A percentile compares a stretch with the other conserved stretches of the same genome.
Evolutionary conservation across 441 rosid genomes (phyloP).

Genomic region (Capsella rubella): DNA sequence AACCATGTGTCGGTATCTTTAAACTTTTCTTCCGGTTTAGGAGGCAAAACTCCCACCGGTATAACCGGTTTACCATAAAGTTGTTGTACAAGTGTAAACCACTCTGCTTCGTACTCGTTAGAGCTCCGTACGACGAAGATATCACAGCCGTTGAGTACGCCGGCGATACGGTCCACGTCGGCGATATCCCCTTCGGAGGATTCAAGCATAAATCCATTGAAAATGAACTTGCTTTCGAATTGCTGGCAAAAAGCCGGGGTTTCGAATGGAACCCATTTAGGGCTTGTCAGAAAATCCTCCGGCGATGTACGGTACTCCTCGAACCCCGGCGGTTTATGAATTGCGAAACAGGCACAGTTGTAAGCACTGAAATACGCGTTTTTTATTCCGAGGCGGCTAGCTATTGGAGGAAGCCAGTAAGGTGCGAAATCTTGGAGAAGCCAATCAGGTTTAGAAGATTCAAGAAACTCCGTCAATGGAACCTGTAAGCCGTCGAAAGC

Average conservation of each 20-base stretch:
- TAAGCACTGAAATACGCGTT: slow-evolving; percentile 8
- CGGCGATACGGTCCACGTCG: slow-evolving; percentile 3
- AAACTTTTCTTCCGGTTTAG: background rate
- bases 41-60: slow-evolving; percentile 54
- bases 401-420: slow-evolving; percentile 49
- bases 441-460: slow-evolving; percentile 47
- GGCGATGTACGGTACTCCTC: slow-evolving; percentile 34
- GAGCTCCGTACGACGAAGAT: slow-evolving; percentile 43
- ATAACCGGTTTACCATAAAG: slow-evolving; percentile 52
- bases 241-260: background rate
- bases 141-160: slow-evolving; percentile 23
- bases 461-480: slow-evolving; percentile 44
- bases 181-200: slow-evolving; percentile 12
- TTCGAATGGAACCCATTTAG: slow-evolving; percentile 45
- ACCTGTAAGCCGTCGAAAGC: slow-evolving; percentile 50
- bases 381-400: slow-evolving; percentile 23
- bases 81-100: slow-evolving; percentile 35
- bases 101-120: slow-evolving; percentile 49
- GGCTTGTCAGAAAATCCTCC: slow-evolving; percentile 39
- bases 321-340: slow-evolving; percentile 8
- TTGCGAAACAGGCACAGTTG: background rate
- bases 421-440: slow-evolving; percentile 51
- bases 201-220: background rate
- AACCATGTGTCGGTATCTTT: slow-evolving; percentile 35
- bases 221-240: background rate